Evolutionary conservation across 495 filamentous ascomycete genomes (phyloP), one percentile per base, ranked within the genome.

Genomic region (Mycothermus thermophilus): DNA sequence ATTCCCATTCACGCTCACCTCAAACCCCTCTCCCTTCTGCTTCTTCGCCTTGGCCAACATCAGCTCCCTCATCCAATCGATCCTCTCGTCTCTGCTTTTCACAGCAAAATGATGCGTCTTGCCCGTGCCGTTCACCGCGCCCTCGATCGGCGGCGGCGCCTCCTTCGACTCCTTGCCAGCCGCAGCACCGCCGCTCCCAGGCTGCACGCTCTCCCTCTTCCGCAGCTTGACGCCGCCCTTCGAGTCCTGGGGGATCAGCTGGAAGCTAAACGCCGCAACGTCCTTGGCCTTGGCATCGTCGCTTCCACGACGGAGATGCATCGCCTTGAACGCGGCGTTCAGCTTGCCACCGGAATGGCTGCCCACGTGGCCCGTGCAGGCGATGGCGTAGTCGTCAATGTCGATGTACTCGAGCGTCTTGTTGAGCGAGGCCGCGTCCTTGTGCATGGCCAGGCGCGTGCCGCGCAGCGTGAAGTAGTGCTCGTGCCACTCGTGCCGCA

Each of bases 101-200:
- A 95, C 88, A 0, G 88, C 82, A 46, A 97, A 96, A 48, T 94
- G 83, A 48, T 97, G 88, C n/a, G 75, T 73, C 69, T 93, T 95
- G 34, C 67, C 70, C 27, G 77, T 82, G 35, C 75, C 78, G 31
- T 66, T 58, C 6, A 35, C 51, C 10, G 60, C 54, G n/a, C 50
- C 46, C 41, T 59, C 37, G 52, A 46, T 44, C 35, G 20, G 27
- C 28, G 46, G 42, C 5, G 48, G 41, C 27, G 5, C 21, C 13
- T 26, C 21, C 32, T 34, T 6, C 32, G 18, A 17, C 13, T 26
- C 3, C 3, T 30, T 9, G 18, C 5, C 19, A 5, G 28, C 27
- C 8, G 34, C 27, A 11, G 35, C 42, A 19, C 13, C 27, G 11
- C 14, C 38, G 27, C 20, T 35, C 21, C 36, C 34, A n/a, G 47